phyloP scores from a whole-genome alignment of 1,284 basidiomycete species.

The Psilocybe mexicana region DNA sequence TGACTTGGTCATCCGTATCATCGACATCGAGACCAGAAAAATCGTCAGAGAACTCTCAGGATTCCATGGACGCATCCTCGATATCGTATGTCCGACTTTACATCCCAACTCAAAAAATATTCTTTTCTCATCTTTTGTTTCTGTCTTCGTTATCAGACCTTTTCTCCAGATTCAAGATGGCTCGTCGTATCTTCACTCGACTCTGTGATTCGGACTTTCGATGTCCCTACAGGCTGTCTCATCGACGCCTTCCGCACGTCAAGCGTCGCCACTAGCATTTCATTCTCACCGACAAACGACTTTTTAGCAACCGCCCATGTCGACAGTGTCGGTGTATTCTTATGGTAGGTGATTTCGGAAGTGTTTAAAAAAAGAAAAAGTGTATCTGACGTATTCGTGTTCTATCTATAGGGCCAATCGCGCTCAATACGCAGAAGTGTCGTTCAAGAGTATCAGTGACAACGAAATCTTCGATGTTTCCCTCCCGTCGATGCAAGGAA shows the following conservation, averaged over 20 bases:
- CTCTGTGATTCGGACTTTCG: slow-evolving; percentile 92
- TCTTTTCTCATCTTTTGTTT: slow-evolving; percentile 1
- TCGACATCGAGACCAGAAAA: slow-evolving; percentile 90
- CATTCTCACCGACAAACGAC: slow-evolving; percentile 94
- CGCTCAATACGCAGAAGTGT: slow-evolving; percentile 88
- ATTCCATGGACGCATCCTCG: slow-evolving; percentile 79
- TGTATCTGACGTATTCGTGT: slow-evolving; percentile 2
- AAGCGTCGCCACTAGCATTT: slow-evolving; percentile 88
- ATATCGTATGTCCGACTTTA: slow-evolving; percentile 59
- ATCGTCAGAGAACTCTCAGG: slow-evolving; percentile 88
- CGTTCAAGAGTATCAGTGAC: slow-evolving; percentile 80
- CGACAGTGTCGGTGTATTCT: slow-evolving; percentile 90
- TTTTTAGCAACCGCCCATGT: slow-evolving; percentile 96
- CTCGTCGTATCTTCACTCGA: slow-evolving; percentile 88
- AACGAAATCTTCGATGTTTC: slow-evolving; percentile 70
- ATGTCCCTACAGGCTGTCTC: slow-evolving; percentile 89
- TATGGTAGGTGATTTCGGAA: slow-evolving; percentile 63
- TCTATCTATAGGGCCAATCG: slow-evolving; percentile 79
- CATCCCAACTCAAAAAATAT: neutral
- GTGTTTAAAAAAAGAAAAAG: neutral
- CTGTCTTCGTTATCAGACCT: slow-evolving; percentile 53
- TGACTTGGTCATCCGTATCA: slow-evolving; percentile 79
- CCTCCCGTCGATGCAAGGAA: slow-evolving; percentile 84
- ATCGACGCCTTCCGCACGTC: slow-evolving; percentile 92
- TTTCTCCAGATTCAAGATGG: slow-evolving; percentile 95